Base-by-base conservation (phyloP, 176 grass and related monocot genomes). In the Triticum turgidum region DNA sequence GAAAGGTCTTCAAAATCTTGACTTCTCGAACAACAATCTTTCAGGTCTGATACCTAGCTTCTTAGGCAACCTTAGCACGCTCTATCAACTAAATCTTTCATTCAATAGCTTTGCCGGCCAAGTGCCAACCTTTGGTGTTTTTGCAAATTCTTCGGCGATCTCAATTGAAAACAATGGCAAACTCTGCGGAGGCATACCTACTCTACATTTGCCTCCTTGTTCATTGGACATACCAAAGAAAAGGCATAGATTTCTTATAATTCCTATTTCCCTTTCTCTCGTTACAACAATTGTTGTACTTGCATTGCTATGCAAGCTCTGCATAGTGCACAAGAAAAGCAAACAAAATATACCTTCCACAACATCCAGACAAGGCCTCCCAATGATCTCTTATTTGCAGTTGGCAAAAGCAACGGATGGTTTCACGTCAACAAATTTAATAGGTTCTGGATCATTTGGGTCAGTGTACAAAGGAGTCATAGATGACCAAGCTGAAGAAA, bases 101-200 rank as follows among this genome's bases (percentile, higher is more conserved):
- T 83, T 79, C 81, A 89, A 89, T 24, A 79, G 56, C 21, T 83
- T 90, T 56, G 22, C 5, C 9, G 89, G 89, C 21, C 61, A 90
- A 90, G 72, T 90, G 3, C 84, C 84, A 14, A 61, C 1, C 18
- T 20, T 1, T 1, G 89, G 89, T 15, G 29, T 90, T 79, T 90
- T 90, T 44, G 44, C 59, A 61, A 90, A 90, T 78, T 9, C 42
- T n/a, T 83, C 41, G 21, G 79, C 3, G 4, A 21, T 87, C 5
- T 76, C 70, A 25, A 1, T 87, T 35, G 39, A 70, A 69, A 71
- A 79, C 9, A 86, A 90, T 49, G 12, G 21, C 0, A 44, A 72
- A 18, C 84, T 90, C 9, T 87, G 88, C 52, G 88, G 88, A 4
- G 88, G 77, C n/a, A 66, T 49, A 12, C 3, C n/a, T 21, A 10